Conservation (phyloP, 306 rosid genomes). For the Cicer bijugum region DNA sequence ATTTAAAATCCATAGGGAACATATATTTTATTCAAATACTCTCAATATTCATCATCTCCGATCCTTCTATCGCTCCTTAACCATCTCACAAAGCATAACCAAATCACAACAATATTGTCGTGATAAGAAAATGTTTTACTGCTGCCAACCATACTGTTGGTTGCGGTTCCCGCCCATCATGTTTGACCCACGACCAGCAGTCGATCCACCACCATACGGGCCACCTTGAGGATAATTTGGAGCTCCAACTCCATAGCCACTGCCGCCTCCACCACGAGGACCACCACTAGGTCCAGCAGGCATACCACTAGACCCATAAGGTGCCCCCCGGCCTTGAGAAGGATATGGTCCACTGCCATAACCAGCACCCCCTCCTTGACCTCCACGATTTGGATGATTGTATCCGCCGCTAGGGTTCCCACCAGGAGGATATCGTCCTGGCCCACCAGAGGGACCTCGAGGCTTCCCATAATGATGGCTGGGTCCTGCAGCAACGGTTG, state of each 20-base stretch:
- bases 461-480: constrained; percentile 66
- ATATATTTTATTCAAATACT: constrained; percentile 14
- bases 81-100: neutral
- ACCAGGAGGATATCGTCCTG: constrained; percentile 60
- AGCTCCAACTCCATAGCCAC: constrained; percentile 64
- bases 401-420: constrained; percentile 61
- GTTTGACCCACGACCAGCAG: constrained; percentile 53
- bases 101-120: neutral
- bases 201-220: constrained; percentile 67
- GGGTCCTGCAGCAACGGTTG: constrained; percentile 56
- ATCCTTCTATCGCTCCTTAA: neutral
- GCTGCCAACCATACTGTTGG: constrained; percentile 69
- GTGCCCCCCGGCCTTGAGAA: constrained; percentile 70
- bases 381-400: constrained; percentile 57
- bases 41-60: neutral
- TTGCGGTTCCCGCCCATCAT: constrained; percentile 58
- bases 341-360: constrained; percentile 67
- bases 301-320: constrained; percentile 62
- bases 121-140: constrained; percentile 30
- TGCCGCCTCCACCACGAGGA: constrained; percentile 60
- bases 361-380: constrained; percentile 53
- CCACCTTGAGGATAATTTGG: constrained; percentile 62
- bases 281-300: constrained; percentile 53
- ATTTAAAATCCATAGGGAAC: constrained; percentile 4
- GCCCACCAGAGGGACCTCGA: constrained; percentile 61